Evolutionary conservation across 2,329 filamentous ascomycete genomes (phyloP).

Genomic region (Xylaria sp.): DNA sequence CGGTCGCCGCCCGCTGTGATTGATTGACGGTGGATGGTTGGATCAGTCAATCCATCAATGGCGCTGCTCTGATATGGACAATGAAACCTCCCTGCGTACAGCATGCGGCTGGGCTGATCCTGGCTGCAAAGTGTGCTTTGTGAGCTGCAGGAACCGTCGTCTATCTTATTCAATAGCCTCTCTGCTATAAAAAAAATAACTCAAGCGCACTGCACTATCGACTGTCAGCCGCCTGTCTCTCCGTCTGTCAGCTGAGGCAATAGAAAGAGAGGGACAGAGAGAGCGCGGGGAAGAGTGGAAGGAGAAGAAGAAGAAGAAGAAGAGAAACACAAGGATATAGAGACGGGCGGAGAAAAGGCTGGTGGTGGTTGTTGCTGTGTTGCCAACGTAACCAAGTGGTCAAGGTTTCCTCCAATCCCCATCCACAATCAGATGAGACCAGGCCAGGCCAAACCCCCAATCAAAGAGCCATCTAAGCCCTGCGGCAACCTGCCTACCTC

Average conservation of each 20-base stretch:
- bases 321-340: background rate
- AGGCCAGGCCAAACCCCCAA: slow-evolving; percentile 37
- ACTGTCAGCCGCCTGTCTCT: background rate
- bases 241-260: background rate
- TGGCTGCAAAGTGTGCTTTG: slow-evolving; percentile 32
- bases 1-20: slow-evolving; percentile 22
- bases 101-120: slow-evolving; percentile 38
- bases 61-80: slow-evolving; percentile 19
- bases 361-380: slow-evolving; percentile 30
- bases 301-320: background rate
- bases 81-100: slow-evolving; percentile 37
- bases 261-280: slow-evolving; percentile 8
- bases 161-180: slow-evolving; percentile 33
- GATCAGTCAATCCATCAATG: slow-evolving; percentile 13
- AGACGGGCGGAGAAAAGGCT: slow-evolving; percentile 8
- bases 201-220: slow-evolving; percentile 19
- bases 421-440: slow-evolving; percentile 38
- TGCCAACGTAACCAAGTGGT: slow-evolving; percentile 45
- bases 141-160: slow-evolving; percentile 22
- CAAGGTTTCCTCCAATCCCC: slow-evolving; percentile 46
- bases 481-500: slow-evolving; percentile 41
- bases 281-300: background rate
- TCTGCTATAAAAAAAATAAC: slow-evolving; percentile 26
- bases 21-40: slow-evolving; percentile 18
- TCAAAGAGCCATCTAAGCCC: slow-evolving; percentile 34